Evolutionary conservation across 2,329 filamentous ascomycete genomes (phyloP), one percentile per base, ranked within the genome.

Genomic region (Penicillium carneum): DNA sequence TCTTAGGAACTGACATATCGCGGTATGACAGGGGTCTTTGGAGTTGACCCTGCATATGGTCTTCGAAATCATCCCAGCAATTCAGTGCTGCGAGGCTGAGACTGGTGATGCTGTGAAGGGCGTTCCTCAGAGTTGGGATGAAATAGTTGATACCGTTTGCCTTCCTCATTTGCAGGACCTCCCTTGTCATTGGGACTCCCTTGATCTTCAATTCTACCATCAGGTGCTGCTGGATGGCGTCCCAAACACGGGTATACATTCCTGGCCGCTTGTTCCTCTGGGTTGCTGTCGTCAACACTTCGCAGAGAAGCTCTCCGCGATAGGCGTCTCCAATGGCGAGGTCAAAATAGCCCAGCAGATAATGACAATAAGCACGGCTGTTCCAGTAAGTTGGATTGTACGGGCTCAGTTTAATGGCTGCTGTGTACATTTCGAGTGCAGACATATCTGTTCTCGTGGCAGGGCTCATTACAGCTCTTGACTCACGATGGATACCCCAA

Each of bases 351-450:
- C 68, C 73, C 47, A 69, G 68, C 38, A 71, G 68, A 42, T 76
- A 77, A 63, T 74, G 70, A 14, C 75, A 71, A 55, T 74, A 78
- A 12, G 74, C 74, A 10, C 76, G 69, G 41, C 74, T 74, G 9
- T 72, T 61, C 76, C 76, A 78, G 63, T 77, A 77, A 3, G 74
- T 57, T 9, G 76, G 75, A 45, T 77, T 78, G 56, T 78, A 77
- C 1, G 76, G 76, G 46, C 70, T 76, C 18, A 74, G 55, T 9
- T 67, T 57, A 39, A 77, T 72, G 18, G 74, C 75, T 57, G 70
- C 72, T 1, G 76, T 78, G 59, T 78, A 78, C 69, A 78, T 73
- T 31, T 77, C 74, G 10, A 77, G 61, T 3, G 64, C 59, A 29
- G 59, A 56, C 50, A 65, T 62, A 16, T 51, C 23, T 10, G 36